A percentile compares a stretch with the other conserved stretches of the same genome.
Evolutionary conservation across 306 rosid species (phyloP).

Genomic region (Calophaca sinica): DNA sequence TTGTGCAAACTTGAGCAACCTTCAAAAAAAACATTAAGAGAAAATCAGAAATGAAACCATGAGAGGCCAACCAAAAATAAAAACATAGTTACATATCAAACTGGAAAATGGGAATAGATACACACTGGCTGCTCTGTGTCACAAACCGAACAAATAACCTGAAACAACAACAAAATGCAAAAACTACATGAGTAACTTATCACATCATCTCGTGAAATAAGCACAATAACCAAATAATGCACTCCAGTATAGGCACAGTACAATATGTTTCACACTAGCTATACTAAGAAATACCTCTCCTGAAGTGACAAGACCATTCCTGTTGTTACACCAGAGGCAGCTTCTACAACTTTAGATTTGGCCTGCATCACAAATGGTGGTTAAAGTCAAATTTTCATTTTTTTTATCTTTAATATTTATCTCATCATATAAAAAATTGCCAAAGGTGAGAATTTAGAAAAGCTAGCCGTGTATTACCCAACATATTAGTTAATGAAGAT

Average conservation of each 20-base stretch:
- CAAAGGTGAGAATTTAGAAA: too few species aligned
- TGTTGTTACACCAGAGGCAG: slow-evolving; percentile 81
- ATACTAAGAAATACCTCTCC: slow-evolving; percentile 67
- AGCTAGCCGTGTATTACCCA: too few species aligned
- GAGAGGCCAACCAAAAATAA: not conserved
- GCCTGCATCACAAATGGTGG: slow-evolving; percentile 49
- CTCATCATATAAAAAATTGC: too few species aligned
- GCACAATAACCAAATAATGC: slow-evolving; percentile 12
- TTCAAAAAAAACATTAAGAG: slow-evolving; percentile 22
- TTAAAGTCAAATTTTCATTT: not conserved
- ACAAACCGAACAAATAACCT: slow-evolving; percentile 90
- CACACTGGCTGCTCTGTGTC: slow-evolving; percentile 94
- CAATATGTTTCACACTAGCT: slow-evolving; percentile 8
- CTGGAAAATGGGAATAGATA: not conserved
- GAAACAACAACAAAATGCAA: slow-evolving; percentile 44
- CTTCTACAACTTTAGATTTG: slow-evolving; percentile 70
- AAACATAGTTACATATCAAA: not conserved
- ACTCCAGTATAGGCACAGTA: not conserved
- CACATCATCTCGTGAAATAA: not conserved
- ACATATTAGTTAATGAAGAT: too few species aligned
- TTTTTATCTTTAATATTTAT: too few species aligned
- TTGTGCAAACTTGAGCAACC: slow-evolving; percentile 86
- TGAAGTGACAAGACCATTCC: slow-evolving; percentile 92
- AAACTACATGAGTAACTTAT: slow-evolving; percentile 1
- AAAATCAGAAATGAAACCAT: slow-evolving; percentile 32